phyloP scores from a whole-genome alignment of 2,329 filamentous ascomycete species.

The Xylariales sp. region DNA sequence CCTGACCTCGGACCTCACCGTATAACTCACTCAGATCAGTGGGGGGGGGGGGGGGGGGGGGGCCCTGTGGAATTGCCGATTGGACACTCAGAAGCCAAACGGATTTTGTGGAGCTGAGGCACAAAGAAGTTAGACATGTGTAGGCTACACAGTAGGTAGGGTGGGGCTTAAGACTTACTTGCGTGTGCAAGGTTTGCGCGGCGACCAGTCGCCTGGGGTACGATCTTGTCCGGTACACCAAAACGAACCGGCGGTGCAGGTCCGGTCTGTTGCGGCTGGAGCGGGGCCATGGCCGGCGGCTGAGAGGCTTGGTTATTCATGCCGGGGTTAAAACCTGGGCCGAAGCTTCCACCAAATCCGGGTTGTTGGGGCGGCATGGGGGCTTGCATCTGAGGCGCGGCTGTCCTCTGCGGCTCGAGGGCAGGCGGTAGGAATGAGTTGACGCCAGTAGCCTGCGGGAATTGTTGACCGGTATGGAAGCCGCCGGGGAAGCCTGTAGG shows the following conservation, averaged over 20 bases:
- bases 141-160: slow-evolving; percentile 2
- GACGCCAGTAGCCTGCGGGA: slow-evolving; percentile 48
- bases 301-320: slow-evolving; percentile 51
- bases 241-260: slow-evolving; percentile 87
- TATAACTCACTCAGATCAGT: too few species aligned
- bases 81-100: slow-evolving; percentile 39
- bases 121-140: not conserved
- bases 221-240: slow-evolving; percentile 76
- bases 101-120: slow-evolving; percentile 46
- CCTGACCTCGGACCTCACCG: too few species aligned
- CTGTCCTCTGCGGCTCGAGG: slow-evolving; percentile 56
- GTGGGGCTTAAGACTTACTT: too few species aligned
- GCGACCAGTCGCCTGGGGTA: slow-evolving; percentile 80
- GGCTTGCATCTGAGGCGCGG: slow-evolving; percentile 34
- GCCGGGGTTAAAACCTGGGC: slow-evolving; percentile 39
- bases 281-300: slow-evolving; percentile 52
- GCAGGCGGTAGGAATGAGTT: slow-evolving; percentile 56
- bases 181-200: slow-evolving; percentile 90
- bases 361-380: slow-evolving; percentile 45
- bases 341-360: slow-evolving; percentile 43
- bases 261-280: slow-evolving; percentile 75
- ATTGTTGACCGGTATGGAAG: slow-evolving; percentile 29
- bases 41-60: too few species aligned
- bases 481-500: slow-evolving; percentile 54
- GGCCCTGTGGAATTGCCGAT: not conserved